Base-by-base conservation (phyloP, 805 yeast species). In the Candida orba region DNA sequence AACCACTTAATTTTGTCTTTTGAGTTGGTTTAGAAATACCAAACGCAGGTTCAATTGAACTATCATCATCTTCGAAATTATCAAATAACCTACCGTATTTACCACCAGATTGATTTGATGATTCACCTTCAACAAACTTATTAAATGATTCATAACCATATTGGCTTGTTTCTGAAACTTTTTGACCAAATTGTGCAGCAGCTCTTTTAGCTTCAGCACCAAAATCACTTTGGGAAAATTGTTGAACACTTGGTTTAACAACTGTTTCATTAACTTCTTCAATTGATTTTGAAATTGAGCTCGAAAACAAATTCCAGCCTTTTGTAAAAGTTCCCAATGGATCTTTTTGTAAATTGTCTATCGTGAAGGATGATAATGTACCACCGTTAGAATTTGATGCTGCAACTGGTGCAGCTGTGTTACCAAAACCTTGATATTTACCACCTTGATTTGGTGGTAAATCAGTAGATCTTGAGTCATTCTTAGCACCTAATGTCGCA, bases 371-470 rank as follows among this genome's bases (percentile, higher is more conserved):
- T 9, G 82, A 59, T 32, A 77, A 63, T 8, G 80, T 66, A 2
- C 78, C 76, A 15, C 18, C 18, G 15, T 31, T 31, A 41, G 46
- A 48, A 46, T 50, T 37, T 34, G 29, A 6, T 27, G 13, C 13
- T 9, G 52, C 34, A 39, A 53, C 58, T 10, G 82, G 78, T 23
- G 68, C 71, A 4, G 90, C 87, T 0, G 88, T 75, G 53, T 80
- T 85, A 32, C 98, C 98, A 66, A 91, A 90, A 1, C 98, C 98
- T 49, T 78, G 81, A 60, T 81, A 90, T 60, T 81, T 84, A 40
- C 97, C 98, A 49, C 98, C 98, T 65, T 90, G 88, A 12, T 91
- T 84, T 25, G 98, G 98, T 3, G 91, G 95, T 41, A 88, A 60
- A 61, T 84, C 68, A 1, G 76, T 87, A 3, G 97, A 86, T 62